Evolutionary conservation across 2,329 filamentous ascomycete species (phyloP), one percentile per base, ranked within the genome.

Genomic region (Helotiales sp.): DNA sequence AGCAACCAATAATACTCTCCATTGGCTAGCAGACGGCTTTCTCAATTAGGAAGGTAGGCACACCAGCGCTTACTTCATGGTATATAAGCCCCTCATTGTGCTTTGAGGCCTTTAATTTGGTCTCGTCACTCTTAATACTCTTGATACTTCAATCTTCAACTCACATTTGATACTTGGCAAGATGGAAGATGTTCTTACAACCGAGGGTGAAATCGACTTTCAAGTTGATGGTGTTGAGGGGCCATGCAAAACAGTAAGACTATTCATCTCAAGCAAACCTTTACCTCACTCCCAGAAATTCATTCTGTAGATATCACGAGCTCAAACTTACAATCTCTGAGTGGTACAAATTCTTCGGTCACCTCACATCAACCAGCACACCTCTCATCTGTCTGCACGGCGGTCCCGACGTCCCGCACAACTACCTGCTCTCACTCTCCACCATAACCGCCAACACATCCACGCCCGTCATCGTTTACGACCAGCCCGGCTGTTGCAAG

Each of bases 381-480:
- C 28, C 79, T 76, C 11, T 82, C 6, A 76, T 83, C 22, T 54
- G 59, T 20, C 58, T 69, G 7, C 65, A 69, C n/a, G 68, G 68
- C 6, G 68, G 68, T 10, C 68, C 68, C 2, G 68, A 65, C 1
- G 59, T 67, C 10, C 75, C 78, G n/a, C 81, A 83, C 69, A 77
- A 81, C 26, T 83, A 83, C 69, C 70, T 82, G 22, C 70, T 78
- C 0, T 76, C 79, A 0, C 75, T 85, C 28, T 75, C 73, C 0
- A 75, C 78, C 45, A 77, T 85, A 3, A 70, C 79, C 20, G 65
- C 70, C 3, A 72, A 78, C 20, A 77, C 79, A 70, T 72, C 73
- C 30, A 79, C 80, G 6, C 82, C 85, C 0, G 75, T 86, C 1
- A 74, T 87, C 30, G 80, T 86, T 72, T 87, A 87, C 73, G 84